Base-by-base conservation (phyloP, 805 yeast genomes). In the Metschnikowia gelsemii region DNA sequence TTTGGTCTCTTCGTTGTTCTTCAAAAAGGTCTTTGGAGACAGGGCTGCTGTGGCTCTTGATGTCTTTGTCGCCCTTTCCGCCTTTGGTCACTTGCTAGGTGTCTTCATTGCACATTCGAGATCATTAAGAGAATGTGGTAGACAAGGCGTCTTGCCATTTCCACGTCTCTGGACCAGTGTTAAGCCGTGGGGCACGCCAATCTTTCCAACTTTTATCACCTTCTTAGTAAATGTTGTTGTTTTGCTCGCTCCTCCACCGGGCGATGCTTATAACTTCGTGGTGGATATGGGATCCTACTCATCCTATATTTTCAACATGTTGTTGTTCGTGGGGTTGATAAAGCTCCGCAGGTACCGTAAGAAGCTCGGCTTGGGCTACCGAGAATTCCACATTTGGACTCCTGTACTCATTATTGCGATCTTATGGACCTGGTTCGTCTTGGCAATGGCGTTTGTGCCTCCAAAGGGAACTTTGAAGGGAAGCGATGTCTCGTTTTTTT, bases 361-460 rank as follows among this genome's bases (percentile, higher is more conserved):
- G 36, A 45, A 45, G 22, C 34, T 35, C 4, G 51, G 51, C 7
- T 45, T 47, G 38, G 51, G 51, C n/a, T 47, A 47, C 44, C 38
- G 34, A 21, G 51, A 47, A 30, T 47, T 47, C 32, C 51, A 47
- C 27, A 32, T 47, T 5, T 47, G 51, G 51, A 47, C 51, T 4
- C 67, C 70, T 2, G 42, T 63, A n/a, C 42, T 69, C 16, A 42
- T 61, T 5, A 42, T 70, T 29, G 59, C 64, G 5, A 46, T 67
- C 5, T 44, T 64, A 9, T 70, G 60, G 52, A 55, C 64, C 21
- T 24, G 58, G 7, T 64, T 69, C 46, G 74, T 70, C n/a, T 52
- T 69, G 42, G 66, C 62, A 13, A 62, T 69, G 60, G 64, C 73
- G 0, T 70, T 63, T 47, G 73, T 70, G 24, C 74, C 74, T 22